phyloP scores from a whole-genome alignment of 2,329 filamentous ascomycete species.

The Graphilbum ipis-grandicollis region DNA sequence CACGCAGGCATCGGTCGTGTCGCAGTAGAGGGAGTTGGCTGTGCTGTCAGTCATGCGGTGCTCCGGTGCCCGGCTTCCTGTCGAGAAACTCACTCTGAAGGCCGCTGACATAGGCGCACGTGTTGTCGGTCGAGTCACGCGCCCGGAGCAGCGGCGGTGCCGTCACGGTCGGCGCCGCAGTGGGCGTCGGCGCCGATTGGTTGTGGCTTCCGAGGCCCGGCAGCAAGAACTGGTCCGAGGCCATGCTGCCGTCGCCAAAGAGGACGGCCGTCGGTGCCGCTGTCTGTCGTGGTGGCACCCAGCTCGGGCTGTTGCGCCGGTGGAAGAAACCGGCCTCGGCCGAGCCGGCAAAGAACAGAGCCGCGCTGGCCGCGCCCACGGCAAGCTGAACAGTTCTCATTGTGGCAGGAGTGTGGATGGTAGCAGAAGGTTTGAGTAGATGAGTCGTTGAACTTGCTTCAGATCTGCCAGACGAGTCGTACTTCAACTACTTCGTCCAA shows the following conservation, averaged over 20 bases:
- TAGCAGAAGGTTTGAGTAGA: not conserved
- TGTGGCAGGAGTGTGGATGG: not conserved
- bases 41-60: too few relatives aligned
- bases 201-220: not conserved
- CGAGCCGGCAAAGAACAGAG: not conserved
- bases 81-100: slow-evolving; percentile 11
- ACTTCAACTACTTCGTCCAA: too few relatives aligned
- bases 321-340: not conserved
- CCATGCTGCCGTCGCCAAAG: not conserved
- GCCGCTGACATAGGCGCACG: slow-evolving; percentile 16
- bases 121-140: slow-evolving; percentile 13
- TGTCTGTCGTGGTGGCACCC: not conserved
- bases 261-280: not conserved
- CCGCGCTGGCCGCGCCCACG: not conserved
- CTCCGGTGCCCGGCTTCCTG: too few relatives aligned
- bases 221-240: not conserved
- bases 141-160: slow-evolving; percentile 5
- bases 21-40: slow-evolving; percentile 18
- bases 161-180: slow-evolving; percentile 9
- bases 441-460: too few relatives aligned
- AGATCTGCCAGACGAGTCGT: too few relatives aligned
- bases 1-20: slow-evolving; percentile 11
- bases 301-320: not conserved
- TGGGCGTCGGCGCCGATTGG: not conserved
- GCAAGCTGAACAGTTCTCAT: not conserved